Evolutionary conservation across 2,329 filamentous ascomycete genomes (phyloP), one percentile per base, ranked within the genome.

Genomic region (Rasamsonia emersonii): DNA sequence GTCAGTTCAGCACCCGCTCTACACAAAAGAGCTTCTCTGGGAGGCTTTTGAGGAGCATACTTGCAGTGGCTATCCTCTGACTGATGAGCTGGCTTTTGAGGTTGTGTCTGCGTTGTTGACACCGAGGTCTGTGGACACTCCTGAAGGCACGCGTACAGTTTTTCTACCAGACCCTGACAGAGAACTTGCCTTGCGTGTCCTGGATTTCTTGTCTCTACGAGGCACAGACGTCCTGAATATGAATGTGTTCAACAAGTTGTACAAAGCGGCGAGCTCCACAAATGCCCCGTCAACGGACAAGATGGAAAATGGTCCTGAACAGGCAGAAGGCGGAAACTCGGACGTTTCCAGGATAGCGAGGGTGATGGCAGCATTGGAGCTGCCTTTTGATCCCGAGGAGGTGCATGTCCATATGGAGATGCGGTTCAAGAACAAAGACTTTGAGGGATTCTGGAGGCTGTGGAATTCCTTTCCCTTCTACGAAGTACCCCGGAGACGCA

Each of bases 381-480:
- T 54, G 15, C 39, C 46, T 14, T 56, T 59, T 31, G 42, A 54
- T 11, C 39, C 48, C 7, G 34, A 43, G 3, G 37, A 54, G 10
- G 51, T 50, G 8, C 50, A 50, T 20, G 36, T 32, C 9, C 45
- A 62, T 4, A 54, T 59, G 44, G 36, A 49, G 4, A 44, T 52
- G 4, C 41, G 50, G 14, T 56, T 71, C 4, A 41, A 44, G 13
- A 62, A 63, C 37, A 46, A 50, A 11, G 58, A 75, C 41, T 79
- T 74, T 66, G 51, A 65, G 10, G 59, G 61, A 4, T 75, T 82
- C 45, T 81, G 75, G 76, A 63, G 73, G 13, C 48, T 67, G 7
- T 83, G 79, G 65, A 67, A 68, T 33, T 62, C 67, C 35, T 66
- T 73, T 3, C 57, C 76, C 9, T 62, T 69, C 24, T 67, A 69